Evolutionary conservation across 352 stramenopile genomes (phyloP), one percentile per base, ranked within the genome.

Genomic region (Elongisporangium prolatum): DNA sequence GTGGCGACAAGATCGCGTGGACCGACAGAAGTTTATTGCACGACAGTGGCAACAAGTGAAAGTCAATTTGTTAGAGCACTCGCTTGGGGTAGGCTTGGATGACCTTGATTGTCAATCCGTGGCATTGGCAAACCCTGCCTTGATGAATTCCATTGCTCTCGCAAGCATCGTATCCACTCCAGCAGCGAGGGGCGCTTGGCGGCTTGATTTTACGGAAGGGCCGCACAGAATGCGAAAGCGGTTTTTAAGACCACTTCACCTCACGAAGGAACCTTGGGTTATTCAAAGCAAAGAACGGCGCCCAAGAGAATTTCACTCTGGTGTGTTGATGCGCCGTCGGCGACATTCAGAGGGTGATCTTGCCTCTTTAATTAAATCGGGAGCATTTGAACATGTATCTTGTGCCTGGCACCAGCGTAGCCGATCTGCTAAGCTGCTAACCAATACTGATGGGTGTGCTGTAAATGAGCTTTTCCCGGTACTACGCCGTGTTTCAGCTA

Each of bases 161-260:
- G 24, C 47, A 49, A 52, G 24, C 16, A 53, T 50, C 0, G 38
- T 48, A 44, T 44, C 34, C 34, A 44, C 11, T 44, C 10, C 34
- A 44, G 34, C 34, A 44, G 11, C 4, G 34, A 44, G 34, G 17
- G 34, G 10, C 14, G 11, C 34, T 44, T 44, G 74, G 77, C 64
- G 70, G 4, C 61, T 91, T 25, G 79, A 91, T 59, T 82, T 79
- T 49, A 91, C 79, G 0, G 81, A 91, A 76, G 79, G 81, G 1
- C 80, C 81, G 3, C 71, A 74, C 22, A 61, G 81, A 37, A 91
- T 89, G 79, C 71, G 81, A 7, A 91, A 89, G 54, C 65, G 81
- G 1, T 68, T 87, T 55, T 50, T 51, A 56, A 48, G 5, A 56
- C 28, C 44, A 24, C 52, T 52, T 52, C 49, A 25, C 48, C 56